Evolutionary conservation across 352 stramenopile species (phyloP), one percentile per base, ranked within the genome.

Genomic region (Phytophthora colocasiae): DNA sequence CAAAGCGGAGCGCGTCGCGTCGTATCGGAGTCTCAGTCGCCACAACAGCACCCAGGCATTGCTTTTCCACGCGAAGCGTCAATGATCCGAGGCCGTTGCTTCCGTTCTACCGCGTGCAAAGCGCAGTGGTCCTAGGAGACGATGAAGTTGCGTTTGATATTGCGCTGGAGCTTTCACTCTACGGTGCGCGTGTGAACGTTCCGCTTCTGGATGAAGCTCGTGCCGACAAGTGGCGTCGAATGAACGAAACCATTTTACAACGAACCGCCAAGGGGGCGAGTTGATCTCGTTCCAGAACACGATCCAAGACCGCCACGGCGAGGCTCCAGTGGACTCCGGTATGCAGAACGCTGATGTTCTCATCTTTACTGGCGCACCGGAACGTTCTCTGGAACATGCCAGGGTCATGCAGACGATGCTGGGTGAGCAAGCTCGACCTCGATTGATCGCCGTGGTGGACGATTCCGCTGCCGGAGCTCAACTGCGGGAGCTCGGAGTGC

Each of bases 281-380:
- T 63, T 88, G 49, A 89, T 87, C 40, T 84, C 77, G 46, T 88
- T 79, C 68, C 80, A 84, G 45, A 87, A 89, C 69, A 77, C 85
- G 26, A 71, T 88, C 17, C 73, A 79, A 15, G 74, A 87, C 36
- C 45, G 63, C 10, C 47, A 56, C 3, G 53, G 57, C 3, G 56
- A 81, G 1, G 17, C 69, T 15, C 60, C 79, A 0, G 31, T 15
- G 19, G 66, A 70, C 26, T 69, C 60, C 9, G 56, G 67, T 11
- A 62, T 87, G 64, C 66, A 78, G 15, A 81, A 75, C 7, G 69
- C 65, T 0, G 81, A 90, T 47, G 77, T 87, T 8, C 39, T 89
- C 22, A 70, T 91, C 19, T 89, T 89, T 59, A 89, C 80, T 31
- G 82, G 80, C 44, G 66, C 82, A 15, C 73, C 80, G 1, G 63